phyloP scores from a whole-genome alignment of 805 yeast species.

The Zygosaccharomyces pseudorouxii region DNA sequence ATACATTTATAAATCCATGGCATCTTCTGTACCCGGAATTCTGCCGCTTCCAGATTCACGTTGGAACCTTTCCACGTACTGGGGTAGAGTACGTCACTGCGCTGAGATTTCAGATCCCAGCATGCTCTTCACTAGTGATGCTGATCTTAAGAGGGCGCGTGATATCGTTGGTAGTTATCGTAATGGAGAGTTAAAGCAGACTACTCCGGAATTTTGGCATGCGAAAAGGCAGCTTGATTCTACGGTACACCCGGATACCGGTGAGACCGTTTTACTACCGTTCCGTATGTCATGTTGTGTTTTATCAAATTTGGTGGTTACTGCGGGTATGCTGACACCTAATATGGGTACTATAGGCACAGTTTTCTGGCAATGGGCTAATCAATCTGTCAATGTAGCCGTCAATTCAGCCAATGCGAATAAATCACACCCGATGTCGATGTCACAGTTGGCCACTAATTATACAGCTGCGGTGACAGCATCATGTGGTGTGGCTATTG shows the following conservation, averaged over 20 bases:
- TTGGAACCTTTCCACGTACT: constrained; percentile 74
- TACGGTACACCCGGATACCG: constrained; percentile 94
- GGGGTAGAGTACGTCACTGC: constrained; percentile 94
- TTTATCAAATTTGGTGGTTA: constrained; percentile 85
- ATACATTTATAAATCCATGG: constrained; percentile 46
- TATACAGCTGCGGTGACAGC: constrained; percentile 89
- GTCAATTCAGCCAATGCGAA: constrained; percentile 94
- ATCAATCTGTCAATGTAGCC: constrained; percentile 95
- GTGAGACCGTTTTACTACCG: constrained; percentile 86
- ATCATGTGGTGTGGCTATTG: constrained; percentile 92
- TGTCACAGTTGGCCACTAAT: constrained; percentile 69
- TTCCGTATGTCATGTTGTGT: constrained; percentile 98
- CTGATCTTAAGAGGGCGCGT: constrained; percentile 62
- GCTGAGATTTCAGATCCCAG: constrained; percentile 90
- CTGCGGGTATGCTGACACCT: constrained; percentile 97
- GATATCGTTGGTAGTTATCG: constrained; percentile 63
- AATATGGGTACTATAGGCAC: constrained; percentile 87
- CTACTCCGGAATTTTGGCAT: constrained; percentile 83
- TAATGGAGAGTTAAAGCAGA: constrained; percentile 56
- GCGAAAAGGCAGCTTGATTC: constrained; percentile 87
- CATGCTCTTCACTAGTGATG: constrained; percentile 69
- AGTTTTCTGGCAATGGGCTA: constrained; percentile 95
- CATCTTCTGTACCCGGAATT: constrained; percentile 82
- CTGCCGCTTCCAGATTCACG: constrained; percentile 73
- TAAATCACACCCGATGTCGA: constrained; percentile 86